Base-by-base conservation (phyloP, 306 rosid species). In the Casuarina glauca region DNA sequence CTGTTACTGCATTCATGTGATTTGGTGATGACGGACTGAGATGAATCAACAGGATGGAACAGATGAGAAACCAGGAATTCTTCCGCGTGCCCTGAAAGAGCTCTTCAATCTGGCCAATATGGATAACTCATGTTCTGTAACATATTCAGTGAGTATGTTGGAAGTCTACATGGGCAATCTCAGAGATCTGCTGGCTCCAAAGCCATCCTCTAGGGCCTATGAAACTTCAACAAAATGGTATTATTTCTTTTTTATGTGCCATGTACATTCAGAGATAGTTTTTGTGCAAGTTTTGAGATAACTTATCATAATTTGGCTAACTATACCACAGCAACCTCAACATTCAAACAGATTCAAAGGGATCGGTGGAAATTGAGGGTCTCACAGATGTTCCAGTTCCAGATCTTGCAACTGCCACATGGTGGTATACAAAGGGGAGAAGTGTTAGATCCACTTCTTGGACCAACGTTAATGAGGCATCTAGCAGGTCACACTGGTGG, bases 401-500 rank as follows among this genome's bases (percentile, higher is more conserved):
- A 10, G 97, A 90, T 84, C 86, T 78, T 80, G 89, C 77, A n/a
- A 90, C 88, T 82, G 97, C 97, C 41, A 86, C 70, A 85, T 94
- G 97, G 95, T 94, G 97, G 97, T 92, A 92, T 70, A 86, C 81
- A 85, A 82, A 88, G 73, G 98, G 97, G 26, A 90, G 89, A 76
- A 78, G 93, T 70, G 94, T 86, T 64, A 85, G 98, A 81, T 88
- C 97, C 17, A 94, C 98, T 60, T 88, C 98, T 17, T 92, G 97
- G 98, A 94, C 98, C 67, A 90, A 82, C 79, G 98, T 94, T 58
- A 94, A 94, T 3, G 97, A 94, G 78, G 80, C 97, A 44, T 94
- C 98, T 66, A 94, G 98, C 90, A 90, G 97, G 88, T 94, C 98
- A 69, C 98, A 94, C 90, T 94, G 97, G 98, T 94, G 90, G 84